Conservation (phyloP, 163 green algal species). For the Smithsoniella earleae region DNA sequence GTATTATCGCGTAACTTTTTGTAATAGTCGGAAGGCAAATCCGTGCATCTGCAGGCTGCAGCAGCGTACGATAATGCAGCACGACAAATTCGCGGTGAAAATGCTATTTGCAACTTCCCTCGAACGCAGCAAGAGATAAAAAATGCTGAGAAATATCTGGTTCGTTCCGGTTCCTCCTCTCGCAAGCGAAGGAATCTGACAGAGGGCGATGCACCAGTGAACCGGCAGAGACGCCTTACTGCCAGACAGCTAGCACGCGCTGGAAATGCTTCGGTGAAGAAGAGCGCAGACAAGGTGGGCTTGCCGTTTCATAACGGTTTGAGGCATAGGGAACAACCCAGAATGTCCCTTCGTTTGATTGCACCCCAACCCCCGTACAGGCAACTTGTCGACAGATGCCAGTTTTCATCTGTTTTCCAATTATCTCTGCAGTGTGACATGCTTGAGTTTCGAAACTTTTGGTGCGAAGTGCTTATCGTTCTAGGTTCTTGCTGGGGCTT, state of each 20-base stretch:
- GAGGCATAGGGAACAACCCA: too few species aligned
- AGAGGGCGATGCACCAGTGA: neutral
- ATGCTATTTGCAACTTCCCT: slow-evolving; percentile 60
- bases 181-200: neutral
- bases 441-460: too few species aligned
- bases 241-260: neutral
- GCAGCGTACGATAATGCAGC: slow-evolving; percentile 71
- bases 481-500: too few species aligned
- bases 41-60: slow-evolving; percentile 42
- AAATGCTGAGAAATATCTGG: neutral
- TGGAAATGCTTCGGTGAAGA: neutral
- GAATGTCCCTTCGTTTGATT: too few species aligned
- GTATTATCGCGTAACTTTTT: neutral
- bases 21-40: neutral
- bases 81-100: slow-evolving; percentile 60
- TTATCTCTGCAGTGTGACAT: too few species aligned
- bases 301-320: too few species aligned
- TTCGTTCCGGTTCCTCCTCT: neutral
- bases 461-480: too few species aligned
- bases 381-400: too few species aligned
- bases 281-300: too few species aligned
- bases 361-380: too few species aligned
- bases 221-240: neutral
- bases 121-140: neutral
- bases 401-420: too few species aligned